Conservation (phyloP, 305 asterid genomes). For the Stenogyne calaminthoides region DNA sequence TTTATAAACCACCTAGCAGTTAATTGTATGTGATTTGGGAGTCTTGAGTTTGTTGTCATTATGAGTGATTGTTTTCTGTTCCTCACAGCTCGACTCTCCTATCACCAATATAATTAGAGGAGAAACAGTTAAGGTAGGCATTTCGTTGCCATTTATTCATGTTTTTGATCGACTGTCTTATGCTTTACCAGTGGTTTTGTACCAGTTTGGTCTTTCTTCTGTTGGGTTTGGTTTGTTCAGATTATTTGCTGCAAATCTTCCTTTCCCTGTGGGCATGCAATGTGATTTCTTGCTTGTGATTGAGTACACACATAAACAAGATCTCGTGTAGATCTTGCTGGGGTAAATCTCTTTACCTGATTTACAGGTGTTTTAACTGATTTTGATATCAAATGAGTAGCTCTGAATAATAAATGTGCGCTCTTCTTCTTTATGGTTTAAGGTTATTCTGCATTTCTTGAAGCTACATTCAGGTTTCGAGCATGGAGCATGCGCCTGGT, state of each 20-base stretch:
- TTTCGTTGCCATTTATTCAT: constrained; percentile 44
- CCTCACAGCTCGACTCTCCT: constrained; percentile 92
- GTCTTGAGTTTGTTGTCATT: constrained; percentile 52
- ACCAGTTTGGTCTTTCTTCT: constrained; percentile 30
- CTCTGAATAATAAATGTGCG: background rate
- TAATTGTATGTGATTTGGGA: constrained; percentile 58
- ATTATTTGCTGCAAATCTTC: constrained; percentile 39
- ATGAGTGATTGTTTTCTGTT: constrained; percentile 77
- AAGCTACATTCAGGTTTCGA: constrained; percentile 37
- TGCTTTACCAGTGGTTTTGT: constrained; percentile 35
- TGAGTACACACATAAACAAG: constrained; percentile 44
- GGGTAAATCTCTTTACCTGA: constrained; percentile 58
- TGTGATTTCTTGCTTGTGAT: constrained; percentile 44
- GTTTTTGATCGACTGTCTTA: constrained; percentile 32
- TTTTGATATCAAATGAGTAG: constrained; percentile 2
- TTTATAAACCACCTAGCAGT: constrained; percentile 42
- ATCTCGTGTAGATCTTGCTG: constrained; percentile 46
- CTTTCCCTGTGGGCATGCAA: constrained; percentile 42
- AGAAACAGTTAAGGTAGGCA: constrained; percentile 95
- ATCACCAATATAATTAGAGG: constrained; percentile 71
- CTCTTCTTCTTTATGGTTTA: constrained; percentile 12
- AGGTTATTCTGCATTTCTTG: constrained; percentile 27
- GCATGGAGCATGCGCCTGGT: constrained; percentile 21
- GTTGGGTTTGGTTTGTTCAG: constrained; percentile 41
- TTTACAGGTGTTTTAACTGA: constrained; percentile 26